Conservation (phyloP, 2,329 filamentous ascomycete genomes). For the Ophiostoma australiae region DNA sequence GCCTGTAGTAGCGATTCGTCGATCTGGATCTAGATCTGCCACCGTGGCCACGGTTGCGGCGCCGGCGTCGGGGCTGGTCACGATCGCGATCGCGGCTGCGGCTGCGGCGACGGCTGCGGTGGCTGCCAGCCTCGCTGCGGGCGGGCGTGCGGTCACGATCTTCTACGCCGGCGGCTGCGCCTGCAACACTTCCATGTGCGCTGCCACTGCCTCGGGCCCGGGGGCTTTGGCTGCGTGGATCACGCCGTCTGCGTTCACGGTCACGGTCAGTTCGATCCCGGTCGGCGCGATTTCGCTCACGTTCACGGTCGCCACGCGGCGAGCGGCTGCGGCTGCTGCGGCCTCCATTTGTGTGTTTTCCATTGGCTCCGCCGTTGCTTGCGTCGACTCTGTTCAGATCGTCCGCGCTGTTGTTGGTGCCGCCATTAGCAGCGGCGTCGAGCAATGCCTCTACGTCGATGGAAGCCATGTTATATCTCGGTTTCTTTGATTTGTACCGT, state of each 20-base stretch:
- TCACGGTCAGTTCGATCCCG: constrained; percentile 27
- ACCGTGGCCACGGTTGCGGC: constrained; percentile 20
- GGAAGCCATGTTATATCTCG: constrained; percentile 51
- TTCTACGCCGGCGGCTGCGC: neutral
- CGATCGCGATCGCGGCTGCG: constrained; percentile 37
- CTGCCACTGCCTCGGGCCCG: constrained; percentile 49
- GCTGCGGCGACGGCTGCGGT: constrained; percentile 74
- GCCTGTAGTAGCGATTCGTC: constrained; percentile 56
- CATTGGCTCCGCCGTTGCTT: constrained; percentile 40
- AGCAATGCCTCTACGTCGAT: constrained; percentile 86
- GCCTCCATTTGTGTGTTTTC: constrained; percentile 28
- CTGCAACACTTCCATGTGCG: neutral
- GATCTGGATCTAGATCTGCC: constrained; percentile 68
- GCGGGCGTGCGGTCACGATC: constrained; percentile 53
- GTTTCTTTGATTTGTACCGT: neutral
- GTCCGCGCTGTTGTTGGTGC: constrained; percentile 35
- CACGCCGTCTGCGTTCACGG: constrained; percentile 37
- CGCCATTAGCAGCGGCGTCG: constrained; percentile 67
- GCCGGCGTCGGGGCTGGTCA: constrained; percentile 20
- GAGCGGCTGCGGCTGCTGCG: constrained; percentile 21
- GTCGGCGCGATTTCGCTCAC: constrained; percentile 34
- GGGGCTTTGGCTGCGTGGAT: constrained; percentile 40
- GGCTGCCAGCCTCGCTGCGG: constrained; percentile 70
- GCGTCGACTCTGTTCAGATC: constrained; percentile 30
- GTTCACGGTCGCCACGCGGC: neutral